A percentile compares a stretch with the other conserved stretches of the same genome.
Evolutionary conservation across 331 rosid genomes (phyloP).

Genomic region (Acacia concinna): DNA sequence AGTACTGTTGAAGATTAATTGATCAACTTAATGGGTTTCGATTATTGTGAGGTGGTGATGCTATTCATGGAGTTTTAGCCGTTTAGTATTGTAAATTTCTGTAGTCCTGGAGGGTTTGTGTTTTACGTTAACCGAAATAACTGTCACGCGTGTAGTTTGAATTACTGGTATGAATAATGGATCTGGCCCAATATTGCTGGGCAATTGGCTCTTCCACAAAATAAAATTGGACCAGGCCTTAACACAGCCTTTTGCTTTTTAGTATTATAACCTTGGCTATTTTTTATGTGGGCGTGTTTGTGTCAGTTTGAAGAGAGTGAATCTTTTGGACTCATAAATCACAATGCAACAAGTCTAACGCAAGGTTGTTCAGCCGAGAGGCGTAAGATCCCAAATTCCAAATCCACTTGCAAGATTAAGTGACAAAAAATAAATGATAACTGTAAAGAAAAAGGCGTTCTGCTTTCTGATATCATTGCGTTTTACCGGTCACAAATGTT

Average conservation of each 20-base stretch:
- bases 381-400: background rate
- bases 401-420: background rate
- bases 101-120: background rate
- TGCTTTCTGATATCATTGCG: background rate
- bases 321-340: background rate
- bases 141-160: background rate
- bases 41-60: background rate
- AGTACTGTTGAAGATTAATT: slow-evolving; percentile 31
- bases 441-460: background rate
- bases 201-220: background rate
- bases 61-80: background rate
- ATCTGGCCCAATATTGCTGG: background rate
- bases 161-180: background rate
- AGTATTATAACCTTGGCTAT: background rate
- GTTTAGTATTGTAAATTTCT: background rate
- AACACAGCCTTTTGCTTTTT: background rate
- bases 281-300: background rate
- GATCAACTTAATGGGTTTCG: background rate
- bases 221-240: background rate
- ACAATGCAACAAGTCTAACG: background rate
- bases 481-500: background rate
- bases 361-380: background rate
- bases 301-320: background rate
- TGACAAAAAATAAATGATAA: background rate
- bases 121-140: background rate